A percentile compares a stretch with the other conserved stretches of the same genome.
Conservation (phyloP, 805 yeast genomes). For the Sugiyamaella marilandica region DNA sequence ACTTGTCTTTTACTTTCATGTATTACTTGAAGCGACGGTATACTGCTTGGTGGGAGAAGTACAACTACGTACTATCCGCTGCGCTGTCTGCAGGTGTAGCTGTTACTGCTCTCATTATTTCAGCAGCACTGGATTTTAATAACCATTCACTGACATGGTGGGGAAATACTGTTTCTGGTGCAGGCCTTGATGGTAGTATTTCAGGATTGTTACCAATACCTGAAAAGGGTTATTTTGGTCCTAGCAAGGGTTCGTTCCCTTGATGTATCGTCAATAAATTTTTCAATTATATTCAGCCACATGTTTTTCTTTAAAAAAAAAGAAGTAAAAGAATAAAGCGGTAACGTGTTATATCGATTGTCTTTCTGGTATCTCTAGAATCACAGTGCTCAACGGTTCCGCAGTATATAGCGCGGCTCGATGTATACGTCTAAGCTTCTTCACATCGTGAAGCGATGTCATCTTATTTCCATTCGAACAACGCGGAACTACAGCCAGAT, state of each 20-base stretch:
- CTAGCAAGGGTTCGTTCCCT: conserved; percentile 23
- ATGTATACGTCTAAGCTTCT: no score
- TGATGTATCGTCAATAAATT: background rate
- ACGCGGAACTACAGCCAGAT: background rate
- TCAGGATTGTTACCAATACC: conserved; percentile 22
- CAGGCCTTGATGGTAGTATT: conserved; percentile 5
- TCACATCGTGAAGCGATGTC: background rate
- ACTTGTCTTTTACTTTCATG: conserved; percentile 43
- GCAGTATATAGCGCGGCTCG: no score
- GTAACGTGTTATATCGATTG: no score
- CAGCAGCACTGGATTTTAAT: conserved; percentile 39
- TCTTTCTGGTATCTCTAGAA: no score
- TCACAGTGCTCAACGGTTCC: no score
- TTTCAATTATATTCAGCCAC: background rate
- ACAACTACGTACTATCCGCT: conserved; percentile 45
- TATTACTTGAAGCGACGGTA: conserved; percentile 40
- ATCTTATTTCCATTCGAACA: background rate
- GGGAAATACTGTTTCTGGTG: conserved; percentile 37
- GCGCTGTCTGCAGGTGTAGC: conserved; percentile 49
- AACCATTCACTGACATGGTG: conserved; percentile 40
- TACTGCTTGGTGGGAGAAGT: conserved; percentile 49
- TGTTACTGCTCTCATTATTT: conserved; percentile 42
- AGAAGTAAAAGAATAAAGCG: no score
- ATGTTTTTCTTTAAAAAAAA: background rate
- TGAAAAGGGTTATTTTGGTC: conserved; percentile 31